Percentiles rank a stretch among this genome's conserved stretches.
These are phyloP conservation scores for Hansenula sp. DNA, from an alignment of 1,139 yeast genomes.

Conservation along the genomic window DNA sequence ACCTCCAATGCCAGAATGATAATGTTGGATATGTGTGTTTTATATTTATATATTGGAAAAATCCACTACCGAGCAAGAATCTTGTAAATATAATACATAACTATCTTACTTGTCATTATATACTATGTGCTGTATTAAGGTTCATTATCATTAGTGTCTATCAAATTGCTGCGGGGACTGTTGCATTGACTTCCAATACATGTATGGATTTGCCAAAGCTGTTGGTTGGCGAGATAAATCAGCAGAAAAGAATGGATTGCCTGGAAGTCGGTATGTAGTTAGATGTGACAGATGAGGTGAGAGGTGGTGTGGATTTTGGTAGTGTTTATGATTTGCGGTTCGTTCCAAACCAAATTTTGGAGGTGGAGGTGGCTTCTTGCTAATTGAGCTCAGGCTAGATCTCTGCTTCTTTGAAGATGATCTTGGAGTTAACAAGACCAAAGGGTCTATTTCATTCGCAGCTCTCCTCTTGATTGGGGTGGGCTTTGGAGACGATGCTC, in stretches of 20 bases:
- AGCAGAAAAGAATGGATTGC: not conserved
- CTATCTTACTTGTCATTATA: too few relatives aligned
- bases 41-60: too few relatives aligned
- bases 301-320: not conserved
- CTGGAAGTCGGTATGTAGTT: not conserved
- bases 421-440: slow-evolving; percentile 1
- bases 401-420: not conserved
- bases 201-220: not conserved
- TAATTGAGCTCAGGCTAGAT: too few relatives aligned
- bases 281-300: not conserved
- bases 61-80: too few relatives aligned
- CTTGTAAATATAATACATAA: not conserved
- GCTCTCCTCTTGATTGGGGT: not conserved
- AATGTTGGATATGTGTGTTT: slow-evolving; percentile 1
- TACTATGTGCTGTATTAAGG: too few relatives aligned
- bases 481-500: not conserved
- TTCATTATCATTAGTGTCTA: too few relatives aligned
- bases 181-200: not conserved
- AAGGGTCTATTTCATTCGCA: not conserved
- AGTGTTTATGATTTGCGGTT: too few relatives aligned
- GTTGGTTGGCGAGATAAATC: not conserved
- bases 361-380: too few relatives aligned
- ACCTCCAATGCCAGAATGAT: slow-evolving; percentile 34
- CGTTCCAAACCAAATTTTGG: not conserved
- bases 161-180: not conserved